Percentiles rank a stretch among this genome's conserved stretches.
Conservation (phyloP, 495 filamentous ascomycete species). For the Thozetella sp. region DNA sequence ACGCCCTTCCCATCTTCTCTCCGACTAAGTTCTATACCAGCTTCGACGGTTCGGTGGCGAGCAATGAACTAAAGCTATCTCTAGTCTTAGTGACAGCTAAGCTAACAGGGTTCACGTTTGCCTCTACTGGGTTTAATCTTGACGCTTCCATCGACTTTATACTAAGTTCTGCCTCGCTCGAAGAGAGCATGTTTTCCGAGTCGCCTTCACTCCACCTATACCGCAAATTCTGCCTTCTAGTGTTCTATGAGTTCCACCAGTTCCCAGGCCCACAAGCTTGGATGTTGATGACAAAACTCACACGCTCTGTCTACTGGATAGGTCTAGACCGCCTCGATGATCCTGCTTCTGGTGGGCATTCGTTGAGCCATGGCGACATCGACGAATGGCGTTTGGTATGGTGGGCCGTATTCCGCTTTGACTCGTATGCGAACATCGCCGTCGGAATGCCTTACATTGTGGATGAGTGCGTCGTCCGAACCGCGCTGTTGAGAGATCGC, state of each 20-base stretch:
- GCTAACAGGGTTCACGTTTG: constrained; percentile 1
- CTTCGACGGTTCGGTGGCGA: neutral
- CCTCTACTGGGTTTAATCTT: neutral
- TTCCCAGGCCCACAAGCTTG: constrained; percentile 22
- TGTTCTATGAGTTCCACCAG: constrained; percentile 26
- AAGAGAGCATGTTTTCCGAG: constrained; percentile 9
- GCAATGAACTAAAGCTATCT: neutral
- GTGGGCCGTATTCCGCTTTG: constrained; percentile 29
- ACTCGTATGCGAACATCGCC: constrained; percentile 13
- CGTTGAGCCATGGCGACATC: constrained; percentile 16
- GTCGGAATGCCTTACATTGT: neutral
- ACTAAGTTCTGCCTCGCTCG: neutral
- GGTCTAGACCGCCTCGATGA: constrained; percentile 4
- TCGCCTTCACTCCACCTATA: constrained; percentile 17
- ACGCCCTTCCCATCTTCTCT: neutral
- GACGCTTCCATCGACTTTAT: neutral
- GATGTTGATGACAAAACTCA: constrained; percentile 15
- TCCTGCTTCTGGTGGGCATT: neutral
- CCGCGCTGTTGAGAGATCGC: neutral
- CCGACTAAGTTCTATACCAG: neutral
- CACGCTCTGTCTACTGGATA: constrained; percentile 21
- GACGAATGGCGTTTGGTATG: constrained; percentile 26
- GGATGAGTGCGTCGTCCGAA: neutral
- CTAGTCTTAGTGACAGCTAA: neutral
- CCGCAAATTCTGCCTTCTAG: constrained; percentile 19